These are phyloP conservation scores for Sarocladium kiliense DNA, from an alignment of 2,329 filamentous ascomycete genomes.

Conservation along the genomic window DNA sequence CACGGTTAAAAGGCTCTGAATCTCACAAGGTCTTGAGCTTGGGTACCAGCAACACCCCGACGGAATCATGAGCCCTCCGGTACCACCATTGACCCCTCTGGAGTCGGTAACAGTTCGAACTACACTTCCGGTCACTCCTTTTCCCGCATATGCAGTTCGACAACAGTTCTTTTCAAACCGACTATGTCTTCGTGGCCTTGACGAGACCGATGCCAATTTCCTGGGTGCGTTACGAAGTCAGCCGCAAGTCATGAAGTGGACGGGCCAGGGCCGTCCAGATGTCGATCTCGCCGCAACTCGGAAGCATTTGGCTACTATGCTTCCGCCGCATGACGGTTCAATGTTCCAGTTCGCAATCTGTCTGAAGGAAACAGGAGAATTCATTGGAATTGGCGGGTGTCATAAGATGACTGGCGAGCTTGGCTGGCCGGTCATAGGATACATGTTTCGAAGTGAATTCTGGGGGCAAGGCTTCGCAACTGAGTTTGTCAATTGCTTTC, in stretches of 20 bases:
- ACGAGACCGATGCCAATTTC: conserved; percentile 42
- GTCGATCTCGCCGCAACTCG: conserved; percentile 37
- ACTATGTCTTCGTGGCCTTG: conserved; percentile 48
- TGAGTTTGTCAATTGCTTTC: conserved; percentile 46
- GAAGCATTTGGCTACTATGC: conserved; percentile 30
- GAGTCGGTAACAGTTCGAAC: conserved; percentile 40
- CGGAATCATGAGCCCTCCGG: background rate
- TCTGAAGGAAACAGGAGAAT: conserved; percentile 38
- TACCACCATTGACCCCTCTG: conserved; percentile 14
- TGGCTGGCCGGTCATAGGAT: conserved; percentile 56
- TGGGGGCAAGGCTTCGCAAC: conserved; percentile 55
- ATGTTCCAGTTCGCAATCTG: conserved; percentile 55
- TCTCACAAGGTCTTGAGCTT: no score
- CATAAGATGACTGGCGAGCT: conserved; percentile 27
- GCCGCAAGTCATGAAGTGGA: conserved; percentile 59
- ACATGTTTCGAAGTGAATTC: conserved; percentile 45
- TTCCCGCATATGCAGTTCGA: conserved; percentile 34
- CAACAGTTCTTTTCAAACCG: conserved; percentile 43
- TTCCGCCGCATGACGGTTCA: conserved; percentile 43
- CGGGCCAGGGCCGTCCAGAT: conserved; percentile 37
- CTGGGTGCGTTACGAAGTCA: conserved; percentile 48
- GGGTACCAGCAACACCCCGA: no score
- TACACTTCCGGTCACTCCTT: conserved; percentile 36
- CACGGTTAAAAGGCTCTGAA: no score
- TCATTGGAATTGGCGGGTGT: conserved; percentile 46